Percentiles rank a stretch among this genome's conserved stretches.
Conservation (phyloP, 208 protist species). For the Leptomonas seymouri region DNA sequence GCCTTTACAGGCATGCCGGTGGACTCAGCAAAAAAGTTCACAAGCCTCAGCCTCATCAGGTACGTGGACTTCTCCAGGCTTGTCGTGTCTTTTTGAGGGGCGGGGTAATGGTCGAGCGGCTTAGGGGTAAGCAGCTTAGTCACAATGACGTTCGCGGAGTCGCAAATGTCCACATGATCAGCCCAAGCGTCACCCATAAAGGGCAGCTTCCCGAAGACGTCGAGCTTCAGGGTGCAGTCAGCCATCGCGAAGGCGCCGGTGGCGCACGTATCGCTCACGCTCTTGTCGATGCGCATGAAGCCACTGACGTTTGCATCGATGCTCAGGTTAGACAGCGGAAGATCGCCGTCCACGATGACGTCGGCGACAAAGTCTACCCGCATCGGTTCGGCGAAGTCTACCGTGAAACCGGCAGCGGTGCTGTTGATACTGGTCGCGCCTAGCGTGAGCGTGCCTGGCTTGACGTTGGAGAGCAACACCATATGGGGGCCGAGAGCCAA, state of each 20-base stretch:
- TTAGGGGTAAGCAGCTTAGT: conserved; percentile 4
- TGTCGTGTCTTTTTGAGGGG: background rate
- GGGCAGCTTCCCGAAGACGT: background rate
- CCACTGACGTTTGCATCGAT: conserved; percentile 5
- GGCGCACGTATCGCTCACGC: background rate
- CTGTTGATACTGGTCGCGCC: conserved; percentile 14
- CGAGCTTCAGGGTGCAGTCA: conserved; percentile 2
- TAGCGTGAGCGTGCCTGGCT: background rate
- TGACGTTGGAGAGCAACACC: conserved; percentile 4
- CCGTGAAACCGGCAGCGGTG: background rate
- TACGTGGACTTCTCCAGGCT: conserved; percentile 24
- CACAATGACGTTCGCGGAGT: background rate
- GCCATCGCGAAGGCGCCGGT: conserved; percentile 11
- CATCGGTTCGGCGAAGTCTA: conserved; percentile 11
- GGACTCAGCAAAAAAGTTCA: conserved; percentile 11
- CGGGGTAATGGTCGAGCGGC: conserved; percentile 6
- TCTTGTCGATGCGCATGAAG: conserved; percentile 12
- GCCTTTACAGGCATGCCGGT: conserved; percentile 19
- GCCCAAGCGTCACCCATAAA: background rate
- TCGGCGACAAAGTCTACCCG: background rate
- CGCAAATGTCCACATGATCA: conserved; percentile 5
- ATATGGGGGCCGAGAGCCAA: background rate
- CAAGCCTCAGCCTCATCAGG: conserved; percentile 10
- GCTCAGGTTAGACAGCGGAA: background rate
- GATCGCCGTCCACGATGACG: background rate